Evolutionary conservation across 169 alveolate species (phyloP).

Genomic region (Plasmodium vivax): DNA sequence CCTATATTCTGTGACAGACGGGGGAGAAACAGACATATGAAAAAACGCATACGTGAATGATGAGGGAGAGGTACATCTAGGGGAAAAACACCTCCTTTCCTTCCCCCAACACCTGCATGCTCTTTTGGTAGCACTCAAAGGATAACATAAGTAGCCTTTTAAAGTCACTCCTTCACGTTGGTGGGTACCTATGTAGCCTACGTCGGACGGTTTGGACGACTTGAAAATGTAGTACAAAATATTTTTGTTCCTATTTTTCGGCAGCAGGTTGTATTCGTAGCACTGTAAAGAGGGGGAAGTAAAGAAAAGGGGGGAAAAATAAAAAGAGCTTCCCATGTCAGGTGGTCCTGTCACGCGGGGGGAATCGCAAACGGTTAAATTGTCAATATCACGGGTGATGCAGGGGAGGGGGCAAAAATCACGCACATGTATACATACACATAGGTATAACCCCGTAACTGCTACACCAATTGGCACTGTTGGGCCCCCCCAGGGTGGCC

Average conservation of each 20-base stretch:
- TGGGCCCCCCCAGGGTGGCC: neutral
- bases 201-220: conserved; percentile 15
- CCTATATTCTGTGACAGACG: conserved; percentile 36
- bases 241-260: conserved; percentile 37
- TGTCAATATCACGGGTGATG: neutral
- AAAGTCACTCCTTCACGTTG: neutral
- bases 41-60: neutral
- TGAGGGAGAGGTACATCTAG: neutral
- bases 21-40: neutral
- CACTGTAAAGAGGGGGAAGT: conserved; percentile 16
- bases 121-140: neutral
- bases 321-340: neutral
- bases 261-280: conserved; percentile 61
- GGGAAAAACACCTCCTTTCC: neutral
- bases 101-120: neutral
- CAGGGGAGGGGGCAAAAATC: neutral
- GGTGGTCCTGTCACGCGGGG: neutral
- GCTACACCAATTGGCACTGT: neutral
- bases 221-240: conserved; percentile 34
- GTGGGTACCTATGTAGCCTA: conserved; percentile 36
- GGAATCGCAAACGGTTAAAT: neutral
- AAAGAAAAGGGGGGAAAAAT: neutral
- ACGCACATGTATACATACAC: neutral
- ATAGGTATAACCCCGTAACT: neutral
- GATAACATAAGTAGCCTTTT: neutral